Percentiles rank a stretch among this genome's conserved stretches.
phyloP scores from a whole-genome alignment of 176 grass and related monocot genomes.

The Thinopyrum elongatum region DNA sequence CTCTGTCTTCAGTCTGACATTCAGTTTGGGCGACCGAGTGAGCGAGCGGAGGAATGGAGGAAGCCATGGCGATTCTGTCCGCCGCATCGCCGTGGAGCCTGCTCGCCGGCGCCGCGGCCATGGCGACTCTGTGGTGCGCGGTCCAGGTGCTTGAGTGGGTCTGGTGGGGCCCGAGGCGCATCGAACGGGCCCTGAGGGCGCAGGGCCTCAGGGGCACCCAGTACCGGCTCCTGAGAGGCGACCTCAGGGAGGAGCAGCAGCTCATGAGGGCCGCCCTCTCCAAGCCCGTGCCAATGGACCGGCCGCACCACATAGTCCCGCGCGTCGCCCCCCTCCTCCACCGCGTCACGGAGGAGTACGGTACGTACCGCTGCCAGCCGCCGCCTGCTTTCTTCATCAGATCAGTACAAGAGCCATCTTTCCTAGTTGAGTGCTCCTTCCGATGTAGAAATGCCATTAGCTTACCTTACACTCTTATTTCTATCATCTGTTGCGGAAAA shows the following conservation, averaged over 20 bases:
- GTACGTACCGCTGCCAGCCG: background rate
- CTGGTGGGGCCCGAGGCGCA: constrained; percentile 38
- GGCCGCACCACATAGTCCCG: constrained; percentile 42
- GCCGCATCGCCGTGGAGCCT: constrained; percentile 29
- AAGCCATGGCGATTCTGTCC: background rate
- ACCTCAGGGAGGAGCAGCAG: constrained; percentile 36
- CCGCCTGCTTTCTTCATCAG: background rate
- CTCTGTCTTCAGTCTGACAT: background rate
- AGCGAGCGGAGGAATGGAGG: constrained; percentile 8
- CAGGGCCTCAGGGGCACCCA: constrained; percentile 53
- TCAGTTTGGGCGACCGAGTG: background rate
- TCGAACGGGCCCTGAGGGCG: constrained; percentile 43
- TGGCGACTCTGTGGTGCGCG: constrained; percentile 9
- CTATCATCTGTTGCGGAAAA: background rate
- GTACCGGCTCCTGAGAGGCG: constrained; percentile 49
- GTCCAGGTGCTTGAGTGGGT: constrained; percentile 13
- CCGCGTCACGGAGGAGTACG: constrained; percentile 31
- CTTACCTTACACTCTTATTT: background rate
- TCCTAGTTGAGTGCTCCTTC: background rate
- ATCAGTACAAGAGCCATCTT: background rate
- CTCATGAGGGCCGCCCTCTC: constrained; percentile 30
- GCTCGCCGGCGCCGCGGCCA: background rate
- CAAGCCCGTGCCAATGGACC: constrained; percentile 38
- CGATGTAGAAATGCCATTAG: background rate
- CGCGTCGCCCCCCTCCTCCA: constrained; percentile 34